Conservation (phyloP, 176 grass and related monocot genomes). For the Oryza glumipatula region DNA sequence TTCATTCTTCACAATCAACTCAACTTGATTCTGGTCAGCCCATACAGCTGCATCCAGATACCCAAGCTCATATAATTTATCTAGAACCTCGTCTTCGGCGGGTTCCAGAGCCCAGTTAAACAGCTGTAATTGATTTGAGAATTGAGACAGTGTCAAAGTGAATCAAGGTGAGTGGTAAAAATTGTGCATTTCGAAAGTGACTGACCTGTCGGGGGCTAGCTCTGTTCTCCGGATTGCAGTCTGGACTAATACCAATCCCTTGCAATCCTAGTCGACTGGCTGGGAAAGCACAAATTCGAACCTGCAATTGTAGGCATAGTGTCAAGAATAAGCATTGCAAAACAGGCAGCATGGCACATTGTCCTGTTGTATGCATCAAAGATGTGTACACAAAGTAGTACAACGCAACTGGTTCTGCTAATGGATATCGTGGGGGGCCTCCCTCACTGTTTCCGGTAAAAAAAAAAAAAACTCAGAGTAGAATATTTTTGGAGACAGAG, state of each 20-base stretch:
- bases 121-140: conserved; percentile 57
- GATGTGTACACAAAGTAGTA: neutral
- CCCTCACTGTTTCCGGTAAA: too few species aligned
- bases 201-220: conserved; percentile 81
- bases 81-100: conserved; percentile 78
- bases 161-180: conserved; percentile 14
- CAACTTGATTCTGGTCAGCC: conserved; percentile 63
- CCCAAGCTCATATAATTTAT: conserved; percentile 79
- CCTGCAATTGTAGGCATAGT: conserved; percentile 40
- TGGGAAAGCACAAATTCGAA: conserved; percentile 85
- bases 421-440: too few species aligned
- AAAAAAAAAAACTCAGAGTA: neutral
- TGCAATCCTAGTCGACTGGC: conserved; percentile 60
- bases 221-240: conserved; percentile 92
- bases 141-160: neutral
- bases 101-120: conserved; percentile 98
- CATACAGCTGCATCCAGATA: conserved; percentile 83
- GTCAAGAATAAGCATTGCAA: neutral
- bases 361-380: neutral
- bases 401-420: neutral
- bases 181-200: conserved; percentile 14
- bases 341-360: neutral
- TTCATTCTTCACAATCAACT: conserved; percentile 35
- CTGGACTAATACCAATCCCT: conserved; percentile 85
- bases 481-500: neutral